Percentiles rank a stretch among this genome's conserved stretches.
Conservation (phyloP, 2,329 filamentous ascomycete genomes). For the Myrmaecium sp. region DNA sequence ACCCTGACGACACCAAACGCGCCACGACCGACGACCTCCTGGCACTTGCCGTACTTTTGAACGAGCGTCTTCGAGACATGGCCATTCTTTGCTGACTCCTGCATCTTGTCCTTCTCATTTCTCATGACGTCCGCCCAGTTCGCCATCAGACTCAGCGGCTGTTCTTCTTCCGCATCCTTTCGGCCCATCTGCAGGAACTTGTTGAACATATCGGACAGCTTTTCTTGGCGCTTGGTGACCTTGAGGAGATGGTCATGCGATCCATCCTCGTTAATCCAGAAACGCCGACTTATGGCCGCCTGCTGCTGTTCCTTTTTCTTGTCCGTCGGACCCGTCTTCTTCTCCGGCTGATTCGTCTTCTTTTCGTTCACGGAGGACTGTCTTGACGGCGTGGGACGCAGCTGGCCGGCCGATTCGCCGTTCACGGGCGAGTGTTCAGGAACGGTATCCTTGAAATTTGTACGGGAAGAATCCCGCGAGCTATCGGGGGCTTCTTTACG, state of each 20-base stretch:
- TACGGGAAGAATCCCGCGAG: constrained; percentile 11
- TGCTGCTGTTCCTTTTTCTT: constrained; percentile 11
- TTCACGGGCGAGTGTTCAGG: constrained; percentile 14
- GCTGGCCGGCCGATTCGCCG: constrained; percentile 8
- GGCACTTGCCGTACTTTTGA: constrained; percentile 96
- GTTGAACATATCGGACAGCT: constrained; percentile 81
- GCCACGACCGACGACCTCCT: constrained; percentile 88
- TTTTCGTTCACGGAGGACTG: constrained; percentile 13
- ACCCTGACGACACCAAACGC: constrained; percentile 96
- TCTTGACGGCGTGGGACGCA: constrained; percentile 14
- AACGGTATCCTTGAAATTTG: constrained; percentile 11
- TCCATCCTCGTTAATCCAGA: constrained; percentile 45
- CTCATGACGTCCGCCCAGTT: constrained; percentile 91
- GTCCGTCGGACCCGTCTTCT: too few species aligned
- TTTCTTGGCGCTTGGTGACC: constrained; percentile 83
- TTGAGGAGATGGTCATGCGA: constrained; percentile 78
- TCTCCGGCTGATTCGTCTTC: constrained; percentile 8
- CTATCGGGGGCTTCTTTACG: constrained; percentile 12
- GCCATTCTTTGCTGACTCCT: constrained; percentile 59
- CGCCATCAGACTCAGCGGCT: constrained; percentile 82
- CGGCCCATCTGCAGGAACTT: constrained; percentile 61
- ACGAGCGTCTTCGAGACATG: constrained; percentile 63
- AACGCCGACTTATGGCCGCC: constrained; percentile 25
- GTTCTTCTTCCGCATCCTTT: constrained; percentile 64
- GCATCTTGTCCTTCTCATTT: constrained; percentile 62